Evolutionary conservation across 306 rosid genomes (phyloP), one percentile per base, ranked within the genome.

Genomic region (Medicago lupulina): DNA sequence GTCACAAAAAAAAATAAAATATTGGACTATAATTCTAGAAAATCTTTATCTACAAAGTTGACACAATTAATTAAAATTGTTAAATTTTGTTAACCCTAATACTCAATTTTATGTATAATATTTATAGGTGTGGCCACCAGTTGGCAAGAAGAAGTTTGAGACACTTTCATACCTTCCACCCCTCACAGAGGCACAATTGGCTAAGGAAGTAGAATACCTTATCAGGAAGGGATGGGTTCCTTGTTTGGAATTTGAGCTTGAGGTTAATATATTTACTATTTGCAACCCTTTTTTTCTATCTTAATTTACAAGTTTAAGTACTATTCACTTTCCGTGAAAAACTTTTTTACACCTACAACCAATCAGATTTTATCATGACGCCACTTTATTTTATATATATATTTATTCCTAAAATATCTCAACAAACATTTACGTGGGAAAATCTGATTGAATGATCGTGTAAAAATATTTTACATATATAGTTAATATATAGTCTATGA

Each of bases 101-200:
- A 8, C 13, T 81, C 17, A 63, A 64, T 40, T 19, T 57, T 66
- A 36, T 77, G 46, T 7, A 76, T 28, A 41, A 41, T 36, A 88
- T 23, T 49, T n/a, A 6, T 66, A 95, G 97, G 97, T 92, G 83
- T 92, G 99, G 97, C 96, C 99, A 0, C 65, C 97, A 84, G 0
- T 31, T 15, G 92, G 91, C 9, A 0, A 2, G 86, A 85, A 79
- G 97, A 87, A 85, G 83, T 92, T 82, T 18, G 97, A 95, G 96
- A 92, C 99, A 28, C 90, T 95, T 7, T 92, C 99, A 1, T 95
- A 92, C 97, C 85, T 95, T 2, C 97, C 93, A 25, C 61, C 64
- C 0, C 83, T 95, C 0, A 0, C 13, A 0, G 0, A 0, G 0
- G 69, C 8, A 0, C 4, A 41, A 13, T 79, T 92, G 90, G 6